Evolutionary conservation across 495 filamentous ascomycete species (phyloP).

Genomic region (Pseudoneurospora amorphoporcata): DNA sequence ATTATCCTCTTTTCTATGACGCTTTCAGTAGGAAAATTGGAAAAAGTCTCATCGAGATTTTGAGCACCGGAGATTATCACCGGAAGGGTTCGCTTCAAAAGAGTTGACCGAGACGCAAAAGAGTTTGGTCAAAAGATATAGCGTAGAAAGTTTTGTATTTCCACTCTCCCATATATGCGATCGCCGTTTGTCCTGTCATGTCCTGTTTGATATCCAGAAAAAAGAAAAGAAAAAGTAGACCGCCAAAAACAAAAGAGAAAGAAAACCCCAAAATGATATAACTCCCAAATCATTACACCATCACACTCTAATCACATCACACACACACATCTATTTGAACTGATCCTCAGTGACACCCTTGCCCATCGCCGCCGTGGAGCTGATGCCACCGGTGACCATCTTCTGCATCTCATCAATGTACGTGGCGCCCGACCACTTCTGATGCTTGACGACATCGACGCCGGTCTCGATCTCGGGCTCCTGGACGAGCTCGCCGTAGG

Average conservation of each 20-base stretch:
- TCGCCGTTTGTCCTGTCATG: not conserved
- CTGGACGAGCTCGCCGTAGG: slow-evolving; percentile 93
- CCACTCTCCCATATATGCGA: not conserved
- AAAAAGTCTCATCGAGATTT: not conserved
- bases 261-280: not conserved
- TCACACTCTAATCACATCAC: not conserved
- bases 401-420: slow-evolving; percentile 91
- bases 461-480: slow-evolving; percentile 89
- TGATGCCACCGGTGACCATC: slow-evolving; percentile 94
- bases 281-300: not conserved
- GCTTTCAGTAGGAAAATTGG: not conserved
- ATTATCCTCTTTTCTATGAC: not conserved
- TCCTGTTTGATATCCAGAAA: not conserved
- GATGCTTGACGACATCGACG: slow-evolving; percentile 93
- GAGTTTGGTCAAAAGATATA: not conserved
- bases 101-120: not conserved
- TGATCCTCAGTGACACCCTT: slow-evolving; percentile 97
- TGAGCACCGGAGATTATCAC: not conserved
- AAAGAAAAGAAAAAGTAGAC: not conserved
- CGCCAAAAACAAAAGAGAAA: not conserved
- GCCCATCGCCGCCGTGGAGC: slow-evolving; percentile 88
- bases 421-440: slow-evolving; percentile 95
- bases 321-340: slow-evolving; percentile 43
- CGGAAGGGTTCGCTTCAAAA: not conserved
- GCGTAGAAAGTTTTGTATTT: not conserved